Evolutionary conservation across 495 filamentous ascomycete species (phyloP).

Genomic region (Aspergillus sclerotioniger): DNA sequence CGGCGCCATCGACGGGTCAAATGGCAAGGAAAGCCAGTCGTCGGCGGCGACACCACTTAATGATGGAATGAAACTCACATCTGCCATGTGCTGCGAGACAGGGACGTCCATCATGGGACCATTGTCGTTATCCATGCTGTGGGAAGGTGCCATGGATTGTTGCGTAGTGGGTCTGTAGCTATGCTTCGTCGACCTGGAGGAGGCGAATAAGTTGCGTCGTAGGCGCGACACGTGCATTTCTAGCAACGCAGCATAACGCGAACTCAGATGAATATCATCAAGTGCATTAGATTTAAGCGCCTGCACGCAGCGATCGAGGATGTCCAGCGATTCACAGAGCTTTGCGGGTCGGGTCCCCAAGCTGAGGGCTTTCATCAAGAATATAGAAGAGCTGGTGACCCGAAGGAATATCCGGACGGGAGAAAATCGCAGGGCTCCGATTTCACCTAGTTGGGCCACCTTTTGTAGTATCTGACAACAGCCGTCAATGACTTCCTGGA

Average conservation of each 20-base stretch:
- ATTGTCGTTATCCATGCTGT: slow-evolving; percentile 29
- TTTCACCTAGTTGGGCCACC: slow-evolving; percentile 41
- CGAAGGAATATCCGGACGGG: slow-evolving; percentile 54
- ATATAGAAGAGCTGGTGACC: slow-evolving; percentile 52
- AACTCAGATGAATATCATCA: slow-evolving; percentile 53
- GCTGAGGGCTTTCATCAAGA: slow-evolving; percentile 53
- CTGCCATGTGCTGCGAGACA: slow-evolving; percentile 31
- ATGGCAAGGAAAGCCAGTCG: slow-evolving; percentile 53
- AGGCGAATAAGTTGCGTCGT: slow-evolving; percentile 42
- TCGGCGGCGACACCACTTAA: slow-evolving; percentile 42
- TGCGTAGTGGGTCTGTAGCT: slow-evolving; percentile 25
- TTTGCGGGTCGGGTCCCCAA: slow-evolving; percentile 48
- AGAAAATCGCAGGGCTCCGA: slow-evolving; percentile 45
- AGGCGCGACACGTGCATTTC: slow-evolving; percentile 48
- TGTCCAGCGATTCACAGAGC: slow-evolving; percentile 47
- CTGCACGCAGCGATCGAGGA: slow-evolving; percentile 47
- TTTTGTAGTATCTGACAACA: slow-evolving; percentile 51
- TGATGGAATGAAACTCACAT: slow-evolving; percentile 34
- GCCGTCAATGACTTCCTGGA: slow-evolving; percentile 55
- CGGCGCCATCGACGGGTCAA: slow-evolving; percentile 54
- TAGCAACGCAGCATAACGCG: slow-evolving; percentile 50
- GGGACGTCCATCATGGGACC: slow-evolving; percentile 21
- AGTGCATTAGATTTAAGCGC: slow-evolving; percentile 49
- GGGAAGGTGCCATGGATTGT: slow-evolving; percentile 33
- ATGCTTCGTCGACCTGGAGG: slow-evolving; percentile 28